Evolutionary conservation across 495 filamentous ascomycete species (phyloP), one percentile per base, ranked within the genome.

Genomic region (Hypoxylon perforatum): DNA sequence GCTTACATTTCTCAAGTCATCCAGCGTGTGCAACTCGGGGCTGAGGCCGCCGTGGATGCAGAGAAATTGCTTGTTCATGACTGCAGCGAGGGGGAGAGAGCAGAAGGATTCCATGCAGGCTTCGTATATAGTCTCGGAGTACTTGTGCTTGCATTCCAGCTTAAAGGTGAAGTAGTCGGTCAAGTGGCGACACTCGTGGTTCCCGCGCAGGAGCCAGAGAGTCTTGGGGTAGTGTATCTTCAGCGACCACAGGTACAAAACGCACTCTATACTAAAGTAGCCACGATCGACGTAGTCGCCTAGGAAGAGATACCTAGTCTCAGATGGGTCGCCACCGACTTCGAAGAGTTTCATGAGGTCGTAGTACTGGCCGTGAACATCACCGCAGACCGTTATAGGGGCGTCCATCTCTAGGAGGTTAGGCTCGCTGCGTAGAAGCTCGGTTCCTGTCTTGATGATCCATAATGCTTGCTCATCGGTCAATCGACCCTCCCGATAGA

Each of bases 151-250:
- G 83, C 95, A 99, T 78, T 99, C 95, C 55, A 99, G 86, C 84
- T 98, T 97, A 83, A 99, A 99, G 51, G 95, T 99, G 82, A 99
- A 99, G 83, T 99, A 99, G 75, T 99, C 95, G 22, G 95, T 99
- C 83, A 99, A 84, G 81, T 99, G 95, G 73, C 95, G 89, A 77
- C 95, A 99, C 82, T 99, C 95, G 80, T 99, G 95, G 75, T 99
- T 99, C 68, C 95, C 95, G 60, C 95, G 90, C 67, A 99, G 86
- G 71, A 99, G 82, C 95, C 95, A 99, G 48, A 99, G 90, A 3
- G 92, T 94, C 73, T 97, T 93, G 10, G 95, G 95, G 73, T 99
- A 98, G 90, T 96, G 97, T 76, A 99, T 97, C 86, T 99, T 99
- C 71, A 99, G 81, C 10, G 93, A 90, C 95, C 95, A 99, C 23